Conservation (phyloP, 352 stramenopile genomes). For the Phytophthora quininea region DNA sequence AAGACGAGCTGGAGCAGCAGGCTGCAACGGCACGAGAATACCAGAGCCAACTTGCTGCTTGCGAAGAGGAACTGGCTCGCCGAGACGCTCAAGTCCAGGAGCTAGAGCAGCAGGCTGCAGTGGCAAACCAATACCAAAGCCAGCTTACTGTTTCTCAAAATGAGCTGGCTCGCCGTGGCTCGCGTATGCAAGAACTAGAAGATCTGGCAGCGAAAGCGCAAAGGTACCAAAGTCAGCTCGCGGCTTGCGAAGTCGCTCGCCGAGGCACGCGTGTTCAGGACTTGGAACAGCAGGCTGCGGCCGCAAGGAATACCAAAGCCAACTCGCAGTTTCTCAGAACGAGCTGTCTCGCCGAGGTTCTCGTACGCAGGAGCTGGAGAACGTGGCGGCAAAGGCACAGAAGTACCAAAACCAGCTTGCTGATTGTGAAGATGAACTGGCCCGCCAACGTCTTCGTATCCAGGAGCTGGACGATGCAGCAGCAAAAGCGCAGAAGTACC, state of each 20-base stretch:
- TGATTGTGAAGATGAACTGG: too few species aligned
- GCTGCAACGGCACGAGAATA: conserved; percentile 40
- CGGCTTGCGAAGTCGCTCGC: neutral
- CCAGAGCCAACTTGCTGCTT: conserved; percentile 20
- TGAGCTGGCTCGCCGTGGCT: conserved; percentile 13
- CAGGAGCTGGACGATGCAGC: too few species aligned
- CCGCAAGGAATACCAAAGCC: neutral
- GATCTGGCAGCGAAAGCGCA: conserved; percentile 29
- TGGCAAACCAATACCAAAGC: conserved; percentile 27
- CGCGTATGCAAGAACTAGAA: conserved; percentile 37
- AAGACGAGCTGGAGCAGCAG: conserved; percentile 29
- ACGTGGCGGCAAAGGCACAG: too few species aligned
- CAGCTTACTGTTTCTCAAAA: conserved; percentile 14
- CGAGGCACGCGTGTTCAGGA: neutral
- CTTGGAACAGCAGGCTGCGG: neutral
- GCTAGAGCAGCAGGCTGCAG: conserved; percentile 37
- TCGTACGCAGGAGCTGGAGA: too few species aligned
- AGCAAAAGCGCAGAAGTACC: too few species aligned
- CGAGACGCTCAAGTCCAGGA: conserved; percentile 32
- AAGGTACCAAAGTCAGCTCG: conserved; percentile 15
- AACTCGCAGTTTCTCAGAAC: neutral
- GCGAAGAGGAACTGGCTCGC: conserved; percentile 15
- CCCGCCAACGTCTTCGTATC: too few species aligned
- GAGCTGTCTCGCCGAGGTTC: too few species aligned
- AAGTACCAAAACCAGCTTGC: too few species aligned